phyloP scores from a whole-genome alignment of 2,329 filamentous ascomycete species.

The Aspergillus sp. region DNA sequence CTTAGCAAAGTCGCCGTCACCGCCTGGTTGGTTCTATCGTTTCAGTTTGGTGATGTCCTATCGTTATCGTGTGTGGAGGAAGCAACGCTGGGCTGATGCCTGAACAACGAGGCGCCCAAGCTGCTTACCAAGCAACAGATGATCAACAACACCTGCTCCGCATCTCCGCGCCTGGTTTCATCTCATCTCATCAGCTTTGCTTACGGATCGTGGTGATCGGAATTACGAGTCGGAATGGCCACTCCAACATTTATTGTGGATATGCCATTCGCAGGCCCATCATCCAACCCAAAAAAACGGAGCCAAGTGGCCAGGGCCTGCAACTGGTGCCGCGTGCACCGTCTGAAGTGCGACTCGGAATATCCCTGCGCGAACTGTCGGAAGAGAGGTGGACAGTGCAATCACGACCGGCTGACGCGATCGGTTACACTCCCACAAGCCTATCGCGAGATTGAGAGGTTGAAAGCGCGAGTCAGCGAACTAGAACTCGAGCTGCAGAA shows the following conservation, averaged over 20 bases:
- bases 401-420: slow-evolving; percentile 16
- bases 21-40: no score
- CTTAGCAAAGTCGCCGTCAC: no score
- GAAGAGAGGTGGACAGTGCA: slow-evolving; percentile 26
- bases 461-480: slow-evolving; percentile 40
- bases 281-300: slow-evolving; percentile 16
- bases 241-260: background rate
- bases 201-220: background rate
- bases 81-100: background rate
- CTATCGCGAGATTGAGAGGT: slow-evolving; percentile 30
- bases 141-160: background rate
- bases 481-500: slow-evolving; percentile 41
- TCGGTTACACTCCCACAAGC: slow-evolving; percentile 16
- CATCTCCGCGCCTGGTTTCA: background rate
- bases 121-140: background rate
- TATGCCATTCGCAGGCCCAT: background rate
- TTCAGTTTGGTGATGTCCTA: no score
- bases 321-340: slow-evolving; percentile 33
- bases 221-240: background rate
- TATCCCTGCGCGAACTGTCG: slow-evolving; percentile 31
- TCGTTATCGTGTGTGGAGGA: background rate
- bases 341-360: slow-evolving; percentile 33
- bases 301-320: slow-evolving; percentile 31
- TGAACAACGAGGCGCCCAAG: background rate
- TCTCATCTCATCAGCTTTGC: background rate